Percentiles rank a stretch among this genome's conserved stretches.
phyloP scores from a whole-genome alignment of 108 stramenopile genomes.

The Pseudonitzschia multiseries region DNA sequence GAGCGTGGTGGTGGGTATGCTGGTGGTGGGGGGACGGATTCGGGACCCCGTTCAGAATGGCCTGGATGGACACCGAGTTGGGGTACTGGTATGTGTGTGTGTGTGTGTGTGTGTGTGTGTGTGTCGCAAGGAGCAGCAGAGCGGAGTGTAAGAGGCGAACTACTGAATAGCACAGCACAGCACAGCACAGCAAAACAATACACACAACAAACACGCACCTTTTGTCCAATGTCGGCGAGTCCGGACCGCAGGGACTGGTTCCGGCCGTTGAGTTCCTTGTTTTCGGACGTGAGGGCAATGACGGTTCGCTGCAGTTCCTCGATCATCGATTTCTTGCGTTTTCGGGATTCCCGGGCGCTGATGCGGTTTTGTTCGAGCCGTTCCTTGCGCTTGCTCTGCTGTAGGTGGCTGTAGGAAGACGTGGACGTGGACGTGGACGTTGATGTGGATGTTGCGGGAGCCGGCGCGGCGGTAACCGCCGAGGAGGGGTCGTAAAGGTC shows the following conservation, averaged over 20 bases:
- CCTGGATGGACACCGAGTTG: slow-evolving; percentile 68
- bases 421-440: too few species aligned
- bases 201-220: slow-evolving; percentile 36
- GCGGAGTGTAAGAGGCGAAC: neutral
- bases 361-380: slow-evolving; percentile 90
- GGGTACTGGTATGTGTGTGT: slow-evolving; percentile 69
- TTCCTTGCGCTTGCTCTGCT: slow-evolving; percentile 62
- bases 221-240: slow-evolving; percentile 77
- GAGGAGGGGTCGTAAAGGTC: too few species aligned
- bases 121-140: too few species aligned
- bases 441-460: too few species aligned
- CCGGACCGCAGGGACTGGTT: slow-evolving; percentile 72
- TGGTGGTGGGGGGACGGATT: slow-evolving; percentile 19
- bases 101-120: too few species aligned
- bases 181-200: slow-evolving; percentile 5
- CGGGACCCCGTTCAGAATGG: slow-evolving; percentile 48
- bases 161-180: neutral
- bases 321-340: slow-evolving; percentile 89
- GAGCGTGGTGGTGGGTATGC: neutral
- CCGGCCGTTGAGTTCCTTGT: slow-evolving; percentile 81
- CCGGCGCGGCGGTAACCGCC: too few species aligned
- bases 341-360: slow-evolving; percentile 83
- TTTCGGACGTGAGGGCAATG: slow-evolving; percentile 78
- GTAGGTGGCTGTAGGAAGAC: neutral
- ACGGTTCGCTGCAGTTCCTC: slow-evolving; percentile 88